phyloP scores from a whole-genome alignment of 257 asterid species.

The Rubia yunnanensis region DNA sequence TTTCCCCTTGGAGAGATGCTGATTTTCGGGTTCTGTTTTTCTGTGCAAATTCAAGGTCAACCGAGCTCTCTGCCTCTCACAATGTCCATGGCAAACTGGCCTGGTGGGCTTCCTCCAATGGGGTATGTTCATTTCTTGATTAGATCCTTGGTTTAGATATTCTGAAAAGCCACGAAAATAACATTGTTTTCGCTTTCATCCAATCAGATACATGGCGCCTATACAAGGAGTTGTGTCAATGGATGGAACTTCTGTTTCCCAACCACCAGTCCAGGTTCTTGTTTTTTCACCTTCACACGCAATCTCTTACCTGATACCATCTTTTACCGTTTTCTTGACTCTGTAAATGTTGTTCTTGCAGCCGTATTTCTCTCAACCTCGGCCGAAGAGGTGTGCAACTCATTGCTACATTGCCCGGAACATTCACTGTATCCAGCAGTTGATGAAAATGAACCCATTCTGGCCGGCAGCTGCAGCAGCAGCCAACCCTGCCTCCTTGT shows the following conservation, averaged over 20 bases:
- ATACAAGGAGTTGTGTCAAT: conserved; percentile 74
- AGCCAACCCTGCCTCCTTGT: conserved; percentile 49
- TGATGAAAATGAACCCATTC: conserved; percentile 64
- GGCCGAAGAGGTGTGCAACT: conserved; percentile 79
- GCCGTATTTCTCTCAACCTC: conserved; percentile 73
- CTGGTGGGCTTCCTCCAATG: conserved; percentile 88
- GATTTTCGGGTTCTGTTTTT: not conserved
- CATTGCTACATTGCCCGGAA: conserved; percentile 90
- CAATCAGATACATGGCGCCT: conserved; percentile 75
- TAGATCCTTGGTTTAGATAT: conserved; percentile 10
- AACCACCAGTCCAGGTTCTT: conserved; percentile 62
- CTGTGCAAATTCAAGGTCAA: conserved; percentile 32
- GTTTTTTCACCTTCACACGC: not conserved
- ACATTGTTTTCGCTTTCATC: conserved; percentile 25
- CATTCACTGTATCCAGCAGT: conserved; percentile 62
- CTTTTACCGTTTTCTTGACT: conserved; percentile 1
- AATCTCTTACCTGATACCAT: not conserved
- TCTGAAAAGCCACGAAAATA: conserved; percentile 15
- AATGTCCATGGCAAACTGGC: conserved; percentile 78
- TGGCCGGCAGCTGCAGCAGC: conserved; percentile 40
- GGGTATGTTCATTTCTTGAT: conserved; percentile 44
- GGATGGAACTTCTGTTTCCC: conserved; percentile 57
- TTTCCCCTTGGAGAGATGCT: not conserved
- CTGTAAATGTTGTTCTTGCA: conserved; percentile 15
- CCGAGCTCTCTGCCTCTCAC: conserved; percentile 54